phyloP scores from a whole-genome alignment of 148 eudicot species.

The Camellia granthamiana region DNA sequence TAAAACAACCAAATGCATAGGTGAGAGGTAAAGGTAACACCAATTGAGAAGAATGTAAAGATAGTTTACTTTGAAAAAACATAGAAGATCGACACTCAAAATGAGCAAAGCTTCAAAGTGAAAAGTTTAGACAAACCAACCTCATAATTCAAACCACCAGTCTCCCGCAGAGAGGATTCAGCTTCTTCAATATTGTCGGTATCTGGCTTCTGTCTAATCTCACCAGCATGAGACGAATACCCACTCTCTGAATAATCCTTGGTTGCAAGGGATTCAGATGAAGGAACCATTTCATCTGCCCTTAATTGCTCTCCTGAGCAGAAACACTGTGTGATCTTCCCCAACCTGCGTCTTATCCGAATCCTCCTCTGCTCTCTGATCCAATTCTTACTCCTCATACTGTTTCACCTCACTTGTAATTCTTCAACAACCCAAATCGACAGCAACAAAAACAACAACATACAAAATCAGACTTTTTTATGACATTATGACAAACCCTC shows the following conservation, averaged over 20 bases:
- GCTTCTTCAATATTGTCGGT: constrained; percentile 86
- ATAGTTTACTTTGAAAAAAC: background rate
- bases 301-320: constrained; percentile 57
- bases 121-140: constrained; percentile 31
- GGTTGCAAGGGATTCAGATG: constrained; percentile 50
- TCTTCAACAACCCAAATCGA: constrained; percentile 24
- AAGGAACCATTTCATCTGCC: constrained; percentile 41
- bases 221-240: constrained; percentile 36
- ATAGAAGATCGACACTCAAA: background rate
- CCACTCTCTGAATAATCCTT: constrained; percentile 38
- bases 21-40: background rate
- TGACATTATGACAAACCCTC: background rate
- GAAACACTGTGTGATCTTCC: constrained; percentile 63
- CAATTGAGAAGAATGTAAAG: background rate
- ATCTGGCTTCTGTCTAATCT: constrained; percentile 43
- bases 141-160: constrained; percentile 81
- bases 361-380: constrained; percentile 25
- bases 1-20: background rate
- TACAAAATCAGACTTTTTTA: background rate
- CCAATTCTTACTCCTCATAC: constrained; percentile 37
- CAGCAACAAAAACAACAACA: background rate
- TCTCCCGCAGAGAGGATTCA: constrained; percentile 84
- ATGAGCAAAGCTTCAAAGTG: background rate
- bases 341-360: constrained; percentile 19
- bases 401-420: constrained; percentile 21